Evolutionary conservation across 257 asterid species (phyloP).

Genomic region (Gentiana dahurica): DNA sequence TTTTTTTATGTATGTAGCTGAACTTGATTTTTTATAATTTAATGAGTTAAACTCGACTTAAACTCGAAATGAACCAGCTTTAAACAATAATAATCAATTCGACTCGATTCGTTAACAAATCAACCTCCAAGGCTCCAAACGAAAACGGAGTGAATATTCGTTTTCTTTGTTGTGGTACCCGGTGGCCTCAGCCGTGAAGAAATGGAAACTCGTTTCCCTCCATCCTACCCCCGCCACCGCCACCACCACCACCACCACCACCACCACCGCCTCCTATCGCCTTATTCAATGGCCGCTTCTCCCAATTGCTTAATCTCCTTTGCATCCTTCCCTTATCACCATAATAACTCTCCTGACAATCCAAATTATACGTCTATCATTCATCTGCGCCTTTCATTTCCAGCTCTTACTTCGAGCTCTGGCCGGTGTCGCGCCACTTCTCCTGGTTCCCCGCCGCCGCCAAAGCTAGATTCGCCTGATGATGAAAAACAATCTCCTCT

Average conservation of each 20-base stretch:
- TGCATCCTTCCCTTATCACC: background rate
- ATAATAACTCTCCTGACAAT: background rate
- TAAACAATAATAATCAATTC: too few species aligned
- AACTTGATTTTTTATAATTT: too few species aligned
- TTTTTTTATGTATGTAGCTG: too few species aligned
- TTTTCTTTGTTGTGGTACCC: too few species aligned
- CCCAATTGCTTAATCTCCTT: constrained; percentile 2
- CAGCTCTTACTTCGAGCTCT: constrained; percentile 10
- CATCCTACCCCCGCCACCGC: constrained; percentile 10
- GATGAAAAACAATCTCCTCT: constrained; percentile 15
- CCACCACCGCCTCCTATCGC: constrained; percentile 3
- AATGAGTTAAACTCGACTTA: too few species aligned
- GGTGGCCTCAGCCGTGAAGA: background rate
- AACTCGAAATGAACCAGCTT: too few species aligned
- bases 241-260: constrained; percentile 6
- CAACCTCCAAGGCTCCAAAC: too few species aligned
- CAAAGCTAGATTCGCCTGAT: constrained; percentile 48
- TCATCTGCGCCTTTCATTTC: constrained; percentile 29
- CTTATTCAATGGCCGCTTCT: constrained; percentile 4
- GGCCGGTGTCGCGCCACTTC: constrained; percentile 39
- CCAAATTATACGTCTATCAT: constrained; percentile 2
- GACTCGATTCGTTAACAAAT: too few species aligned
- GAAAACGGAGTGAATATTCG: too few species aligned
- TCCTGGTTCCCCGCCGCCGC: constrained; percentile 29
- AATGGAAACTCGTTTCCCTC: constrained; percentile 19